phyloP scores from a whole-genome alignment of 1,284 basidiomycete species.

The Meripilus lineatus region DNA sequence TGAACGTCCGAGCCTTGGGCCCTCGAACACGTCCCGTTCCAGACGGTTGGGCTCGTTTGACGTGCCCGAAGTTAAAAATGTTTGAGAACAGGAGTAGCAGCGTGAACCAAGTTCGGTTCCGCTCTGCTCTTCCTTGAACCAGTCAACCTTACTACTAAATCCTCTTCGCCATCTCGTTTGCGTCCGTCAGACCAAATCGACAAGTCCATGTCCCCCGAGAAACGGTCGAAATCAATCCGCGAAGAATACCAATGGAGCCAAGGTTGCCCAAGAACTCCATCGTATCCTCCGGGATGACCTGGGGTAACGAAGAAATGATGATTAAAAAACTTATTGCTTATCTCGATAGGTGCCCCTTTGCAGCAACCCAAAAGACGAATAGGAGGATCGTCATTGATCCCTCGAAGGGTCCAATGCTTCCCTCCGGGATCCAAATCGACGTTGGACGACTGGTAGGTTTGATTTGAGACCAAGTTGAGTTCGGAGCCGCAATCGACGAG shows the following conservation, averaged over 20 bases:
- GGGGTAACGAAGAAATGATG: constrained; percentile 26
- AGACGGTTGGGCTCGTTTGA: not conserved
- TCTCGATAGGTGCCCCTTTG: constrained; percentile 16
- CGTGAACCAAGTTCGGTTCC: not conserved
- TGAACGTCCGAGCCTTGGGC: not conserved
- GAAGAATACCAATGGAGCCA: constrained; percentile 25
- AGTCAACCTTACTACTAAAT: not conserved
- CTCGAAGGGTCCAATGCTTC: constrained; percentile 24
- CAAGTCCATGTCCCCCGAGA: not conserved
- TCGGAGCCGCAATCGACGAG: constrained; percentile 9
- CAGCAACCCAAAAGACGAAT: constrained; percentile 18
- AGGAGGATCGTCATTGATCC: constrained; percentile 21
- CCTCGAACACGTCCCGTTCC: not conserved
- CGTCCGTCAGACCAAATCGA: not conserved
- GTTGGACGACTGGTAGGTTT: not conserved
- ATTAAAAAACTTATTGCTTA: constrained; percentile 23
- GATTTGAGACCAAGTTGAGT: constrained; percentile 5
- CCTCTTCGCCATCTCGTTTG: not conserved
- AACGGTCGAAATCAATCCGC: constrained; percentile 16
- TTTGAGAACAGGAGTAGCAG: not conserved
- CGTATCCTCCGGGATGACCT: constrained; percentile 12
- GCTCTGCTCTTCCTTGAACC: not conserved
- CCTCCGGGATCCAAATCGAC: constrained; percentile 23
- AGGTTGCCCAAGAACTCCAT: constrained; percentile 27
- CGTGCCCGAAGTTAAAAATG: not conserved